Conservation (phyloP, 495 filamentous ascomycete genomes). For the Neurospora sp. region DNA sequence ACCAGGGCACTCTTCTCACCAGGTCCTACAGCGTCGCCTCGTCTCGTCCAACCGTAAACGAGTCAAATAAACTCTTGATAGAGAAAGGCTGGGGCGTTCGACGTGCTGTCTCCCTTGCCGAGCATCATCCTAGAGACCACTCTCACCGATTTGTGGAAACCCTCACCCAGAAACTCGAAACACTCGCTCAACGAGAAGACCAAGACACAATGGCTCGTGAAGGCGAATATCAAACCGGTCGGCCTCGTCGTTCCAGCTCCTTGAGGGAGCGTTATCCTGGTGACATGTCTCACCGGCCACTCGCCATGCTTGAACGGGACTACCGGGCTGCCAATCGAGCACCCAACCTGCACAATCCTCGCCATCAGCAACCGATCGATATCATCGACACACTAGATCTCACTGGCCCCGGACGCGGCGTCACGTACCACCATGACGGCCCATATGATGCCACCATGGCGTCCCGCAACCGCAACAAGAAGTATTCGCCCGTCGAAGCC, state of each 20-base stretch:
- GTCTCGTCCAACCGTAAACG: slow-evolving; percentile 9
- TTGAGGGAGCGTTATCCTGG: slow-evolving; percentile 47
- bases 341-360: slow-evolving; percentile 42
- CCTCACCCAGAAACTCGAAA: slow-evolving; percentile 7
- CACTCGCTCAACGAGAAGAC: not conserved
- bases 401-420: slow-evolving; percentile 33
- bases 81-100: slow-evolving; percentile 4
- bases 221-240: not conserved
- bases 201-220: slow-evolving; percentile 1
- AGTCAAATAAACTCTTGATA: not conserved
- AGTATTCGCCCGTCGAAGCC: slow-evolving; percentile 66
- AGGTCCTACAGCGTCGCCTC: slow-evolving; percentile 18
- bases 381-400: slow-evolving; percentile 71
- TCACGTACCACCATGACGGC: slow-evolving; percentile 78
- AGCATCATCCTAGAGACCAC: slow-evolving; percentile 11
- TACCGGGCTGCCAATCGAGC: slow-evolving; percentile 50
- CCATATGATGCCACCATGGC: slow-evolving; percentile 80
- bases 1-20: slow-evolving; percentile 18
- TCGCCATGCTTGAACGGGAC: slow-evolving; percentile 50
- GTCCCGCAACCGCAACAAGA: slow-evolving; percentile 54
- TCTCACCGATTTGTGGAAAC: slow-evolving; percentile 11
- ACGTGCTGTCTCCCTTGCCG: slow-evolving; percentile 15
- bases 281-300: slow-evolving; percentile 51
- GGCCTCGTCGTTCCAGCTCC: slow-evolving; percentile 36
- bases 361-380: slow-evolving; percentile 59